A percentile compares a stretch with the other conserved stretches of the same genome.
These are phyloP conservation scores for Tephrocybe sp. DNA, from an alignment of 768 basidiomycete species.

Conservation along the genomic window DNA sequence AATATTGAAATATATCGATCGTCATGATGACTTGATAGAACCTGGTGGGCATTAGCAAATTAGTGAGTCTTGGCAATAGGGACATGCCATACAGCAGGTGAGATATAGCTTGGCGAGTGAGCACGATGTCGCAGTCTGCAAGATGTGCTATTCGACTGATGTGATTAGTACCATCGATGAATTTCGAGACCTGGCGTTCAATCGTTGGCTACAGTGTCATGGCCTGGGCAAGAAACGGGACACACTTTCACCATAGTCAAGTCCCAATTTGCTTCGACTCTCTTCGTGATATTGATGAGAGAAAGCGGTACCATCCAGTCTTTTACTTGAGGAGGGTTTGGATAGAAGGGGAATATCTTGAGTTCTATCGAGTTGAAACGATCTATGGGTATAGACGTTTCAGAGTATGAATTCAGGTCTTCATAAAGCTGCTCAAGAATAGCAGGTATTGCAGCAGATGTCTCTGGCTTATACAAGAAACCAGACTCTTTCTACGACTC, in stretches of 20 bases:
- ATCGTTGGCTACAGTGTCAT: neutral
- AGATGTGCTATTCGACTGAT: constrained; percentile 89
- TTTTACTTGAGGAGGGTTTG: constrained; percentile 85
- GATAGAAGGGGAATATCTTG: constrained; percentile 96
- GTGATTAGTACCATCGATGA: constrained; percentile 91
- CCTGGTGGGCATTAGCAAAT: constrained; percentile 37
- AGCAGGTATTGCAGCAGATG: constrained; percentile 67
- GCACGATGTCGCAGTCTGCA: constrained; percentile 81
- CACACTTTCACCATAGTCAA: constrained; percentile 84
- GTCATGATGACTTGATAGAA: constrained; percentile 98
- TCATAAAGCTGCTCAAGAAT: constrained; percentile 97
- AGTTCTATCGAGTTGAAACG: constrained; percentile 93
- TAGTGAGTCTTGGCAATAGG: neutral
- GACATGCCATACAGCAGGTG: constrained; percentile 75
- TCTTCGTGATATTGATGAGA: constrained; percentile 76
- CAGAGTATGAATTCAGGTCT: constrained; percentile 96
- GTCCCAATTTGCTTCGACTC: constrained; percentile 94
- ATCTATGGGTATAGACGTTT: constrained; percentile 91
- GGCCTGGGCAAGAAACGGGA: neutral
- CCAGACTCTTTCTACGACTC: constrained; percentile 74
- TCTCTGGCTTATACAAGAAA: constrained; percentile 77
- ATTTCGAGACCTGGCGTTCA: constrained; percentile 61
- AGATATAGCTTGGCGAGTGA: constrained; percentile 85
- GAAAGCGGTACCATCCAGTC: constrained; percentile 97
- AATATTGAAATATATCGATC: constrained; percentile 96